Evolutionary conservation across 192 early-diverging fungal genomes (phyloP), one percentile per base, ranked within the genome.

Genomic region (Dissophora globulifera): DNA sequence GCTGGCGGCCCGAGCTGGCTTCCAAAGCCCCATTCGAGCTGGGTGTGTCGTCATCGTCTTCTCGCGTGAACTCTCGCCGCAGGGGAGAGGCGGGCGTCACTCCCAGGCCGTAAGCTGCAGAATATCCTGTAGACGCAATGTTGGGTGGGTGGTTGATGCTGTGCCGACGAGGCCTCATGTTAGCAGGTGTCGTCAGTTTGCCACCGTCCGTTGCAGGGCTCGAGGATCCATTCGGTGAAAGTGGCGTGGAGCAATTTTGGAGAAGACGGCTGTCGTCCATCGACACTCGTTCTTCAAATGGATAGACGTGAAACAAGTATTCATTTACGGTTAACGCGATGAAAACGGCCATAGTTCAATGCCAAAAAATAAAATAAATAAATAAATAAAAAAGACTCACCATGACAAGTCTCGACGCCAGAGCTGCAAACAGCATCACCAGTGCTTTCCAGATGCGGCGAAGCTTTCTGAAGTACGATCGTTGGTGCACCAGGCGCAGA

Each of bases 121-220:
- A 4, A 48, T 45, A 48, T 48, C 27, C 13, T 32, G 52, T 46
- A 15, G 63, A 32, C 27, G 53, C 23, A 10, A 58, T 23, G 7
- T 33, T 27, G 4, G 64, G 65, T 5, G 65, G 55, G 7, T 68
- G 69, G 30, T 62, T 71, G 54, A 62, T 62, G n/a, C 58, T 62
- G 47, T 70, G 58, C 38, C 69, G 38, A 10, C 69, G 8, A 1
- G 69, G 69, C 5, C 20, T 48, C 7, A 4, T 50, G 13, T 9
- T 19, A 13, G 27, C 25, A 22, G 17, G n/a, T n/a, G n/a, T 13
- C 10, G 1, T 42, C 49, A 46, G 33, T n/a, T 33, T 30, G 15
- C 30, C 29, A 17, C n/a, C n/a, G n/a, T 23, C 22, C 4, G 19
- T 11, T 17, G 20, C 9, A 12, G 50, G 29, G 29, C 50, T 54